These are phyloP conservation scores for Candida odintsovae DNA, from an alignment of 805 yeast genomes.

Conservation along the genomic window DNA sequence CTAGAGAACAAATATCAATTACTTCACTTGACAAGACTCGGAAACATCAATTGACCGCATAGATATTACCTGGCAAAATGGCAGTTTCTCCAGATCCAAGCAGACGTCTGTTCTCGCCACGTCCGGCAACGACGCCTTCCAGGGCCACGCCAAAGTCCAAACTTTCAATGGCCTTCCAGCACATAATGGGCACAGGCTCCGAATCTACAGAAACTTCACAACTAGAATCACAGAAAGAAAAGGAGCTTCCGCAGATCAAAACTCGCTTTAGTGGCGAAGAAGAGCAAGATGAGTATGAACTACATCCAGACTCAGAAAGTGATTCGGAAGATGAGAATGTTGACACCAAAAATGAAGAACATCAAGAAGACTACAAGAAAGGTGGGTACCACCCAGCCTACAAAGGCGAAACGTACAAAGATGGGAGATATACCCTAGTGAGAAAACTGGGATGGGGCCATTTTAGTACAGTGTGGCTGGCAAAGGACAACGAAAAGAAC, in stretches of 20 bases:
- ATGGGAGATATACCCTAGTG: conserved; percentile 69
- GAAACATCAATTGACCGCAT: too few species aligned
- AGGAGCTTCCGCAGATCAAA: background rate
- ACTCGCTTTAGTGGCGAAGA: background rate
- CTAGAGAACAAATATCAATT: background rate
- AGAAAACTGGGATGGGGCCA: conserved; percentile 99
- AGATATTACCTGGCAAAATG: too few species aligned
- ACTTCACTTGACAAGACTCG: too few species aligned
- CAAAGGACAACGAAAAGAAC: conserved; percentile 50
- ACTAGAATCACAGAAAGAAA: background rate
- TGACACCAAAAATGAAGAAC: conserved; percentile 70
- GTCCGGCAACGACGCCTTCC: background rate
- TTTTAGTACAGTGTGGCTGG: conserved; percentile 93
- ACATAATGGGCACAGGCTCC: background rate
- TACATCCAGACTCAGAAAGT: conserved; percentile 23
- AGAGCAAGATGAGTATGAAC: conserved; percentile 15
- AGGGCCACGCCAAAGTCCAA: conserved; percentile 15
- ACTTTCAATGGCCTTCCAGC: conserved; percentile 17
- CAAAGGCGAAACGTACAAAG: conserved; percentile 79
- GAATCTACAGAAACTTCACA: background rate
- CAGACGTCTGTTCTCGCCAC: conserved; percentile 2
- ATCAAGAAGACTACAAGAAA: conserved; percentile 72
- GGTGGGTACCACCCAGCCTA: conserved; percentile 97
- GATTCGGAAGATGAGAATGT: conserved; percentile 24
- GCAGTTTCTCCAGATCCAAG: background rate